Evolutionary conservation across 2,329 filamentous ascomycete species (phyloP), one percentile per base, ranked within the genome.

Genomic region (Alternaria infectoria): DNA sequence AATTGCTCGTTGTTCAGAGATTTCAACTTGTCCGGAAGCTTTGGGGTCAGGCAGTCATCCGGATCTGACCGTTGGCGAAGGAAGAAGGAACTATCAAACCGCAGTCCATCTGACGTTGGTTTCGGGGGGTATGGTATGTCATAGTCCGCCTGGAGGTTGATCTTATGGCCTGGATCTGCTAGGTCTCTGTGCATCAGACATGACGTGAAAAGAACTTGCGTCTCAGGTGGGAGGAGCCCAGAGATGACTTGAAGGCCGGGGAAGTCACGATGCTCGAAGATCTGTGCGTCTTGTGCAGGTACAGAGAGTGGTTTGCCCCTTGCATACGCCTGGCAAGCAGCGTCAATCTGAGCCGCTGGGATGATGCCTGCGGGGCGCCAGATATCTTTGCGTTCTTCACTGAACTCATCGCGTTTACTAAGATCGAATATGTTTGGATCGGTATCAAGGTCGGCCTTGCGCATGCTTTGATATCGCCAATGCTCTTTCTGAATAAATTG

Each of bases 131-230:
- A 94, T 2, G 88, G 86, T 7, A 97, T 81, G 32, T 90, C 74
- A 77, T 94, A 93, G 79, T 96, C 92, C 5, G 93, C 83, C 79
- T 96, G 91, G 11, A 98, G 82, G 77, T 98, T 99, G 60, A 94
- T 98, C 77, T 91, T 88, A 77, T 98, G 93, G 11, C 82, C 79
- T 3, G 89, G 88, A 69, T 92, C 87, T 63, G 89, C 89, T 9
- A 97, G 85, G 78, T 97, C 92, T 59, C 88, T 86, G 79, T 96
- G 92, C 59, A 97, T 84, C 65, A 97, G 85, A 62, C 87, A 89
- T 47, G 88, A 88, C 2, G 97, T 86, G 7, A 98, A 85, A 26
- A 85, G 81, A 57, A 87, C 83, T 76, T 99, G 95, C 5, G 92
- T 84, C 10, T 83, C 77, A n/a, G 87, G 86, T 9, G 93, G 90